These are phyloP conservation scores for Trametes elegans DNA, from an alignment of 768 basidiomycete species.

Conservation along the genomic window DNA sequence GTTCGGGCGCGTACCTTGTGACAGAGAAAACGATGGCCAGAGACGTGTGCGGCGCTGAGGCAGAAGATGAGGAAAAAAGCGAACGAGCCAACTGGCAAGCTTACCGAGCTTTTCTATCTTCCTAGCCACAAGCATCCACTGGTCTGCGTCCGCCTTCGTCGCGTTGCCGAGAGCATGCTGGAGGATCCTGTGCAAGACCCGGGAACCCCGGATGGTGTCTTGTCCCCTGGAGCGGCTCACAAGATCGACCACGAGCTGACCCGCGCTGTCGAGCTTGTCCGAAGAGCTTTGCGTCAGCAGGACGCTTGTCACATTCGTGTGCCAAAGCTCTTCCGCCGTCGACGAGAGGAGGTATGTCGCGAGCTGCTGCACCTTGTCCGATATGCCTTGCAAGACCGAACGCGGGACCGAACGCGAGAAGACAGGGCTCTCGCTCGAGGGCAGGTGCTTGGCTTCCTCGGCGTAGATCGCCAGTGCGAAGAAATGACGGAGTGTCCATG, in stretches of 20 bases:
- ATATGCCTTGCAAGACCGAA: constrained; percentile 38
- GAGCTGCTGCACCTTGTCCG: constrained; percentile 48
- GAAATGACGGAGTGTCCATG: constrained; percentile 72
- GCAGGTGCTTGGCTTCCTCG: constrained; percentile 56
- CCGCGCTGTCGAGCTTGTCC: constrained; percentile 24
- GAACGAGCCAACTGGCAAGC: constrained; percentile 16
- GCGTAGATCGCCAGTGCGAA: constrained; percentile 61
- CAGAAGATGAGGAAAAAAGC: neutral
- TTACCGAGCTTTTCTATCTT: constrained; percentile 61
- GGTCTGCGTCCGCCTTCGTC: constrained; percentile 63
- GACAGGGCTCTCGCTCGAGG: constrained; percentile 45
- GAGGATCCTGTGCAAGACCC: constrained; percentile 61
- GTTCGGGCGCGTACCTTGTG: constrained; percentile 62
- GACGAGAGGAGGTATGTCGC: constrained; percentile 63
- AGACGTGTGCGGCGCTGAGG: constrained; percentile 64
- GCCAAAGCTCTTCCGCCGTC: constrained; percentile 49
- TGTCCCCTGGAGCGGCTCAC: constrained; percentile 30
- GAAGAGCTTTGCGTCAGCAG: constrained; percentile 30
- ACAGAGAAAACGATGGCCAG: constrained; percentile 66
- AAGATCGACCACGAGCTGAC: constrained; percentile 35
- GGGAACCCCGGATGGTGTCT: constrained; percentile 53
- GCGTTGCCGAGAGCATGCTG: constrained; percentile 58
- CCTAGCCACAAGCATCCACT: constrained; percentile 73
- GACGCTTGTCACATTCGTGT: constrained; percentile 38
- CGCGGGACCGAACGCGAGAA: constrained; percentile 41